Evolutionary conservation across 305 asterid species (phyloP).

Genomic region (Fraxinus dipetala): DNA sequence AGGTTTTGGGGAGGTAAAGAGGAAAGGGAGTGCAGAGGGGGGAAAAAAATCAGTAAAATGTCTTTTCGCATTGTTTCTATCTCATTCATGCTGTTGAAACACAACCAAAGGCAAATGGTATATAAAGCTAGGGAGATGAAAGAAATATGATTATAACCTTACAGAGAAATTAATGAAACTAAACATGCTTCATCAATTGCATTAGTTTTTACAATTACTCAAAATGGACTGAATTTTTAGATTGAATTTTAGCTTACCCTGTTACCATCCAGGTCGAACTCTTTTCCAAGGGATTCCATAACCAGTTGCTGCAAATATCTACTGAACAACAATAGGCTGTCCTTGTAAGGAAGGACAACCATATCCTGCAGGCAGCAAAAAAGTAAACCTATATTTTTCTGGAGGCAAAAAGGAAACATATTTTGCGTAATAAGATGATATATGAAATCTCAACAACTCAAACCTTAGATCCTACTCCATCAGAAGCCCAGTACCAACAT

Average conservation of each 20-base stretch:
- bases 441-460: slow-evolving; percentile 25
- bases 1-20: not conserved
- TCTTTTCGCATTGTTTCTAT: not conserved
- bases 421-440: slow-evolving; percentile 1
- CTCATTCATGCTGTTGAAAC: not conserved
- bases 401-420: not conserved
- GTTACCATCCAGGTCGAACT: slow-evolving; percentile 93
- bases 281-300: slow-evolving; percentile 99
- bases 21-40: too few relatives aligned
- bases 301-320: slow-evolving; percentile 95
- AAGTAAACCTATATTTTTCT: not conserved
- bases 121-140: not conserved
- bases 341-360: slow-evolving; percentile 99
- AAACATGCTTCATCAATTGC: slow-evolving; percentile 11
- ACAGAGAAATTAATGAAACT: not conserved
- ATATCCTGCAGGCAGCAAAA: slow-evolving; percentile 73
- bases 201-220: not conserved
- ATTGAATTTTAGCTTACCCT: slow-evolving; percentile 48
- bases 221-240: not conserved
- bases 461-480: slow-evolving; percentile 94
- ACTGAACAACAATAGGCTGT: slow-evolving; percentile 86
- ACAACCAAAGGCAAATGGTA: not conserved
- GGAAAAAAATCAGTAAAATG: too few relatives aligned
- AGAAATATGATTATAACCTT: not conserved
- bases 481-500: slow-evolving; percentile 96